These are phyloP conservation scores for Penicillium sp. DNA, from an alignment of 2,329 filamentous ascomycete genomes.

Conservation along the genomic window DNA sequence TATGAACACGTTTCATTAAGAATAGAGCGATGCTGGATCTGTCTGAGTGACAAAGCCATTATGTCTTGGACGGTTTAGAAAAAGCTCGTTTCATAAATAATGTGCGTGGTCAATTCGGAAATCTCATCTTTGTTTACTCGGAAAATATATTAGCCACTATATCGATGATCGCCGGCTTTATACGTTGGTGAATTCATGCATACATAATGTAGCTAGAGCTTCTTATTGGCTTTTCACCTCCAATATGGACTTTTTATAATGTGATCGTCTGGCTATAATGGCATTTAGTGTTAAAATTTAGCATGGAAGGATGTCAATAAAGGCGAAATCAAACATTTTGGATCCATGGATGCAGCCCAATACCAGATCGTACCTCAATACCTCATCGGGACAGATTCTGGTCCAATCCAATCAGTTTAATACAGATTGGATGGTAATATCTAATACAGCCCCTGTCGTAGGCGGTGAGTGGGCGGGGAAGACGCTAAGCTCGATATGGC, in stretches of 20 bases:
- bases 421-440: slow-evolving; percentile 5
- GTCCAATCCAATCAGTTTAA: neutral
- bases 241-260: neutral
- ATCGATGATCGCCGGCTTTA: neutral
- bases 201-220: neutral
- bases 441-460: slow-evolving; percentile 17
- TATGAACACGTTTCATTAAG: neutral
- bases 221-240: neutral
- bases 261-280: neutral
- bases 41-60: slow-evolving; percentile 5
- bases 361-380: neutral
- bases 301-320: neutral
- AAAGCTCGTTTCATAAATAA: neutral
- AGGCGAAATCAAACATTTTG: slow-evolving; percentile 3
- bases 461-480: slow-evolving; percentile 25
- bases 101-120: neutral
- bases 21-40: neutral
- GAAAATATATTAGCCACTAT: slow-evolving; percentile 8
- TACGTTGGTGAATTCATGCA: neutral
- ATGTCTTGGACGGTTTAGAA: neutral
- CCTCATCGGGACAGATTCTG: accelerated
- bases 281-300: neutral
- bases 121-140: neutral
- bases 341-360: slow-evolving; percentile 5
- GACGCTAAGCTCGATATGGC: slow-evolving; percentile 26